Conservation (phyloP, 2,329 filamentous ascomycete species). For the Phialophora expanda region DNA sequence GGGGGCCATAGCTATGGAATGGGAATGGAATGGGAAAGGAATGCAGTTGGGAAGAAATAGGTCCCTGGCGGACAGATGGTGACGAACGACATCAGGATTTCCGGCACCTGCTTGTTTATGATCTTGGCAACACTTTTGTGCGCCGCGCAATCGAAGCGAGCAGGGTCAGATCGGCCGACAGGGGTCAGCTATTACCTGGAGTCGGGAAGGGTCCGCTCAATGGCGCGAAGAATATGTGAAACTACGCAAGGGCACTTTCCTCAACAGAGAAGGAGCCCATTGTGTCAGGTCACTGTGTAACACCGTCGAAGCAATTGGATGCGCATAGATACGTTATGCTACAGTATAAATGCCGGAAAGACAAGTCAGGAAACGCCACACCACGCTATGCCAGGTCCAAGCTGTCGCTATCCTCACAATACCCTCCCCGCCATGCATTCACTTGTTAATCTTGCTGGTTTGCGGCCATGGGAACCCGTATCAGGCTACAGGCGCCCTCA, state of each 20-base stretch:
- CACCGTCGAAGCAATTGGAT: background rate
- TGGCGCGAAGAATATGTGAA: background rate
- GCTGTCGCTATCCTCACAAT: background rate
- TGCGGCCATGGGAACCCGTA: background rate
- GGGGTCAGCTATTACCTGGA: background rate
- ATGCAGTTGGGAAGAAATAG: background rate
- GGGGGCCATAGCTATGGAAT: background rate
- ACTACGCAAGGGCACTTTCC: background rate
- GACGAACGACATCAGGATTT: background rate
- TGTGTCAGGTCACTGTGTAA: background rate
- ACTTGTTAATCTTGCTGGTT: background rate
- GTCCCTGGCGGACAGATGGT: background rate
- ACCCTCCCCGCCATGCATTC: constrained; percentile 1
- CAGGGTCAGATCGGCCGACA: background rate
- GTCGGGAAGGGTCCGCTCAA: background rate
- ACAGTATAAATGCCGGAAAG: background rate
- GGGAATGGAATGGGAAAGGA: background rate
- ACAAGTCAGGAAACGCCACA: background rate
- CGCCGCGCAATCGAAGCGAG: background rate
- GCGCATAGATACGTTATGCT: background rate
- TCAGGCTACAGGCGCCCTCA: background rate
- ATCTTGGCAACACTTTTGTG: background rate
- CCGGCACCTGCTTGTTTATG: background rate
- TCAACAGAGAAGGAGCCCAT: background rate
- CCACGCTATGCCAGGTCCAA: constrained; percentile 7